A percentile compares a stretch with the other conserved stretches of the same genome.
These are phyloP conservation scores for Canna indica DNA, from an alignment of 176 grass and related monocot species.

Conservation along the genomic window DNA sequence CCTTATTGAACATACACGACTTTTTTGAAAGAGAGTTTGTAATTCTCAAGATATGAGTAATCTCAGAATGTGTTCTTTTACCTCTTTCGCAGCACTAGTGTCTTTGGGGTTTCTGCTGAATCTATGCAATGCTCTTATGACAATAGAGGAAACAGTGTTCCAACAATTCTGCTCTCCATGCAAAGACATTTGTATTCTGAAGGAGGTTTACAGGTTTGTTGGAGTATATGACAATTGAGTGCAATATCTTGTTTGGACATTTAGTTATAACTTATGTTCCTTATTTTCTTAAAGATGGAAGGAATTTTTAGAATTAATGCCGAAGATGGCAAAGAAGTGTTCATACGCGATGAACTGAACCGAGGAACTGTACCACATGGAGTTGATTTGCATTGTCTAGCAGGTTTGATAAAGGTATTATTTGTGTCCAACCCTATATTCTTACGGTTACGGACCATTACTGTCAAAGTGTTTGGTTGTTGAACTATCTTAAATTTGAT, in stretches of 20 bases:
- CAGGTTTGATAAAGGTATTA: constrained; percentile 86
- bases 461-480: background rate
- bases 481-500: background rate
- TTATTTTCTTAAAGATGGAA: constrained; percentile 59
- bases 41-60: background rate
- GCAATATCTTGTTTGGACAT: constrained; percentile 3
- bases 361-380: constrained; percentile 56
- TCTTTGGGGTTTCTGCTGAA: constrained; percentile 78
- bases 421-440: background rate
- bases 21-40: background rate
- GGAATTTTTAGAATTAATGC: constrained; percentile 94
- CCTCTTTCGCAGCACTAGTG: constrained; percentile 35
- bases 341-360: constrained; percentile 64
- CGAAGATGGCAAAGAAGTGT: constrained; percentile 63
- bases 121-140: constrained; percentile 90
- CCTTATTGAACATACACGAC: background rate
- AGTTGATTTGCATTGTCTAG: constrained; percentile 78
- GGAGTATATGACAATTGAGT: background rate
- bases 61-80: background rate
- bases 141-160: constrained; percentile 73
- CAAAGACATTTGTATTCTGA: constrained; percentile 59
- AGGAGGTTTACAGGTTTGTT: constrained; percentile 66
- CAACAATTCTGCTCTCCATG: constrained; percentile 71
- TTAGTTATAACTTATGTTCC: background rate
- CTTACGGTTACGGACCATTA: too few relatives aligned